Percentiles rank a stretch among this genome's conserved stretches.
Conservation (phyloP, 2,329 filamentous ascomycete genomes). For the Aspergillus luchuensis region DNA sequence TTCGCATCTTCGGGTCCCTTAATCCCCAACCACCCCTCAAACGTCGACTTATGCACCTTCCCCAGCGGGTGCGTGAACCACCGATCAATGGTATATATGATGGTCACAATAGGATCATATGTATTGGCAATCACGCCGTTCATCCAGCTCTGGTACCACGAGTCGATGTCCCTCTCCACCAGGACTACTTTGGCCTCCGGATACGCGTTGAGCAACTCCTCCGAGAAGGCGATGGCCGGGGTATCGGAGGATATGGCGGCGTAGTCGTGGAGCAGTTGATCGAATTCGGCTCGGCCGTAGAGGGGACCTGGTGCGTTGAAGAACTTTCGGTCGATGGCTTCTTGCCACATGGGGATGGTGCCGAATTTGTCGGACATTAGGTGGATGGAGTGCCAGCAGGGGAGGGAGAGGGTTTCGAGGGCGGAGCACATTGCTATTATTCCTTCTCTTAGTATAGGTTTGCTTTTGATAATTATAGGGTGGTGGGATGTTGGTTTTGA, state of each 20-base stretch:
- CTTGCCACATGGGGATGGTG: conserved; percentile 56
- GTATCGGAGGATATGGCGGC: conserved; percentile 17
- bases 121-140: not conserved
- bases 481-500: too few relatives aligned
- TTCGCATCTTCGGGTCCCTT: not conserved
- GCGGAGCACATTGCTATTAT: conserved; percentile 15
- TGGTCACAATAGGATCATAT: not conserved
- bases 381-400: conserved; percentile 14
- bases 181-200: conserved; percentile 23
- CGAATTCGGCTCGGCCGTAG: conserved; percentile 9
- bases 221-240: conserved; percentile 19
- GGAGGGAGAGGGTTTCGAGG: conserved; percentile 13
- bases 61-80: not conserved
- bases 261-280: conserved; percentile 15
- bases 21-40: conserved; percentile 5
- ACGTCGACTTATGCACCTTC: not conserved
- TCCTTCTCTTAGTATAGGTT: not conserved
- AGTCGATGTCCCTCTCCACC: conserved; percentile 27
- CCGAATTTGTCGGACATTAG: conserved; percentile 6
- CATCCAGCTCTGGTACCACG: conserved; percentile 25
- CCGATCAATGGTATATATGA: conserved; percentile 1
- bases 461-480: not conserved
- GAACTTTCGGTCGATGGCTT: conserved; percentile 61
- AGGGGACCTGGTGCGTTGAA: conserved; percentile 51
- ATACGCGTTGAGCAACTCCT: conserved; percentile 32